Evolutionary conservation across 495 filamentous ascomycete species (phyloP).

Genomic region (Tuber brumale): DNA sequence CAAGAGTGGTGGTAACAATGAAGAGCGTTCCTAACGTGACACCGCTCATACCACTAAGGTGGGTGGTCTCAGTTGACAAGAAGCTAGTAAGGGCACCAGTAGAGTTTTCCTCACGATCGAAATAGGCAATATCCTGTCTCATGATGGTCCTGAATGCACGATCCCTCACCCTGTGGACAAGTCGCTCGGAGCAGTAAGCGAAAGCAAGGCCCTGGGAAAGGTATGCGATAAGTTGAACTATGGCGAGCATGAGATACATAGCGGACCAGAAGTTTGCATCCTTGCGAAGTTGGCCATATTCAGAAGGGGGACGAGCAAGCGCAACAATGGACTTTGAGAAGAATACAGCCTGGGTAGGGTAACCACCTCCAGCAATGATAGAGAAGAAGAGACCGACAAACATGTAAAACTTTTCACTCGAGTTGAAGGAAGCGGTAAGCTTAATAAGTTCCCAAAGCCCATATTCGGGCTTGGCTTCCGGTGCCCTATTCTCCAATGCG

Average conservation of each 20-base stretch:
- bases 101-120: conserved; percentile 76
- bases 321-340: conserved; percentile 81
- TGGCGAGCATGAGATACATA: conserved; percentile 93
- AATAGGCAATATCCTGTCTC: conserved; percentile 88
- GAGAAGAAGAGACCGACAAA: conserved; percentile 67
- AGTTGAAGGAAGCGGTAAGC: conserved; percentile 77
- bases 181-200: conserved; percentile 72
- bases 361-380: conserved; percentile 72
- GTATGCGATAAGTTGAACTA: conserved; percentile 67
- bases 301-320: conserved; percentile 49
- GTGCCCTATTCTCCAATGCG: conserved; percentile 52
- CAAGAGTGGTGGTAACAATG: conserved; percentile 65
- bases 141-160: conserved; percentile 77
- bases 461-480: conserved; percentile 54
- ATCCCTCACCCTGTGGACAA: conserved; percentile 75
- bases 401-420: conserved; percentile 65
- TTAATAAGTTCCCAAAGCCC: conserved; percentile 77
- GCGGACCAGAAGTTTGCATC: conserved; percentile 80
- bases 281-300: conserved; percentile 52
- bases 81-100: conserved; percentile 79
- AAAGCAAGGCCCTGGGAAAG: conserved; percentile 65
- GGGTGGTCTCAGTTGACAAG: conserved; percentile 76
- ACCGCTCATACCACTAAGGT: conserved; percentile 75
- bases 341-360: conserved; percentile 82
- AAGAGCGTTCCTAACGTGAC: conserved; percentile 74